A percentile compares a stretch with the other conserved stretches of the same genome.
Evolutionary conservation across 352 stramenopile species (phyloP).

Genomic region (Globisporangium viniferum): DNA sequence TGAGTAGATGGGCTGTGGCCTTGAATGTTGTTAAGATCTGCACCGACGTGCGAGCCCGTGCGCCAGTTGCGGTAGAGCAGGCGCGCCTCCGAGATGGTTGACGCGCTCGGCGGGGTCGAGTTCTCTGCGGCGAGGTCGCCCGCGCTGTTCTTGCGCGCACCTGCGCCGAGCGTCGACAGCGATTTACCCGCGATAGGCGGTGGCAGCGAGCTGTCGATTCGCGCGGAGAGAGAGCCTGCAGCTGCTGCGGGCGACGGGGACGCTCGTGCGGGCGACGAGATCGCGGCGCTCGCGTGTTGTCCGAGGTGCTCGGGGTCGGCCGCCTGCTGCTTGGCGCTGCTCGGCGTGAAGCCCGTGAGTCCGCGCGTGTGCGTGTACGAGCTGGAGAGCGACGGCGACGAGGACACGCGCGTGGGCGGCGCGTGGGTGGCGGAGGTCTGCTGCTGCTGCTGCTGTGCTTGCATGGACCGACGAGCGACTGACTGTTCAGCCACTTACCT

Average conservation of each 20-base stretch:
- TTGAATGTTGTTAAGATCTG: slow-evolving; percentile 22
- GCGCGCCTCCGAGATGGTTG: slow-evolving; percentile 60
- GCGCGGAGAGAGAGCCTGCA: slow-evolving; percentile 6
- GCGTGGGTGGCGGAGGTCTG: background rate
- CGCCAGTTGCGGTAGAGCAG: slow-evolving; percentile 81
- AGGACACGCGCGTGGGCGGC: slow-evolving; percentile 12
- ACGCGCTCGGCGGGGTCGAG: slow-evolving; percentile 37
- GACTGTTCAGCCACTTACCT: background rate
- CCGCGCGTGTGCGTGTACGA: slow-evolving; percentile 7
- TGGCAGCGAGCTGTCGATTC: slow-evolving; percentile 8
- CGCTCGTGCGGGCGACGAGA: slow-evolving; percentile 26
- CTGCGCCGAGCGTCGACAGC: slow-evolving; percentile 3
- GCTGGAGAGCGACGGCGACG: slow-evolving; percentile 19
- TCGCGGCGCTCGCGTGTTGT: slow-evolving; percentile 18
- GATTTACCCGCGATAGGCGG: background rate
- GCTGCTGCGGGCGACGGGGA: slow-evolving; percentile 4
- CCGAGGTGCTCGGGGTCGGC: slow-evolving; percentile 15
- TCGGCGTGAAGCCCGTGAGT: slow-evolving; percentile 23
- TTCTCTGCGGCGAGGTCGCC: slow-evolving; percentile 62
- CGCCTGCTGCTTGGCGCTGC: slow-evolving; percentile 1
- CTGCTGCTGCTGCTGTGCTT: slow-evolving; percentile 3
- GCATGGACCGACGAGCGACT: slow-evolving; percentile 6
- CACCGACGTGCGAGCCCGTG: slow-evolving; percentile 49
- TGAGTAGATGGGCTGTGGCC: background rate
- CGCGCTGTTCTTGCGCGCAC: slow-evolving; percentile 49